Evolutionary conservation across 1,284 basidiomycete genomes (phyloP).

Genomic region (Coriolopsis trogii): DNA sequence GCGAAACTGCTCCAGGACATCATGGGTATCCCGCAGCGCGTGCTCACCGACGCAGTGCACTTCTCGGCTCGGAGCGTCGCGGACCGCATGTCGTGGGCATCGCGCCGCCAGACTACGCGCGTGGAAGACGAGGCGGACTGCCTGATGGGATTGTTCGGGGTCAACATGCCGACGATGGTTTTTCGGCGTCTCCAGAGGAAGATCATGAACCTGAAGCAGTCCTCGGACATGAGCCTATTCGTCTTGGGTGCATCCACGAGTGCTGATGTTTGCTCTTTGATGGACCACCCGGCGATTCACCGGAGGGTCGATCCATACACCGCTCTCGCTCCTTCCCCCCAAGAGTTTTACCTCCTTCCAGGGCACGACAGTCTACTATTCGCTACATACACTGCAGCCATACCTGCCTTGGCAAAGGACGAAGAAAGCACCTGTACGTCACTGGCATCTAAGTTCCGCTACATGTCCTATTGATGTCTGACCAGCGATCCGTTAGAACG

Average conservation of each 20-base stretch:
- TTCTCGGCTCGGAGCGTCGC: background rate
- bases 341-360: background rate
- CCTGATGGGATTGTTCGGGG: conserved; percentile 5
- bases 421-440: background rate
- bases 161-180: conserved; percentile 7
- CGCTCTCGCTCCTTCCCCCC: background rate
- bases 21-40: background rate
- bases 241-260: background rate
- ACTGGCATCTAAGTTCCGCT: background rate
- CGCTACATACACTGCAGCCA: background rate
- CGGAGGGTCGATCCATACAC: background rate
- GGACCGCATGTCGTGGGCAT: conserved; percentile 4
- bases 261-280: background rate
- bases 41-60: background rate
- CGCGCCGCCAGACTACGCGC: background rate
- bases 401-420: conserved; percentile 2
- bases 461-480: background rate
- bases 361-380: background rate
- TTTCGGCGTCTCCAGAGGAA: conserved; percentile 4
- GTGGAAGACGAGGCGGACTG: conserved; percentile 8
- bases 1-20: background rate
- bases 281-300: background rate
- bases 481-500: background rate
- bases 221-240: conserved; percentile 1
- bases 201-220: conserved; percentile 6